Evolutionary conservation across 768 basidiomycete genomes (phyloP).

Genomic region (Russula virescens): DNA sequence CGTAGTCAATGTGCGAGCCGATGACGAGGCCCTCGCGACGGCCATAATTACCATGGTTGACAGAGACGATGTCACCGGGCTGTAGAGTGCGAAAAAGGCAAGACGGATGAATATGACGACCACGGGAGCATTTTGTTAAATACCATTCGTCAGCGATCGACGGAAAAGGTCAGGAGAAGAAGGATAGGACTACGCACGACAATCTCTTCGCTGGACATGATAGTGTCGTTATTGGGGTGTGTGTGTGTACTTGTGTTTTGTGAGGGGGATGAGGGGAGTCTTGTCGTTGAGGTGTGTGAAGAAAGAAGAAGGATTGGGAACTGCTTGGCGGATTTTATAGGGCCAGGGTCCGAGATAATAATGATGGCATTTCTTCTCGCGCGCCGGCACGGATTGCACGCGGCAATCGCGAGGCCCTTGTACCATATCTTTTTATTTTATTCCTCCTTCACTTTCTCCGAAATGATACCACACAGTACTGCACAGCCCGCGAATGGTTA

Average conservation of each 20-base stretch:
- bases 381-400: slow-evolving; percentile 3
- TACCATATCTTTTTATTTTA: neutral
- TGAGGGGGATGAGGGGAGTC: neutral
- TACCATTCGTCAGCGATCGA: neutral
- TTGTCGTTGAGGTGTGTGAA: neutral
- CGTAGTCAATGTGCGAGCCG: slow-evolving; percentile 64
- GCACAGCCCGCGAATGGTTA: too few relatives aligned
- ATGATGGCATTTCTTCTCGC: slow-evolving; percentile 12
- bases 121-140: too few relatives aligned
- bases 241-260: neutral
- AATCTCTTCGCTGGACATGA: slow-evolving; percentile 12
- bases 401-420: slow-evolving; percentile 14
- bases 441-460: too few relatives aligned
- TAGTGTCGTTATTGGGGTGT: neutral
- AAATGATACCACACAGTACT: too few relatives aligned
- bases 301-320: neutral
- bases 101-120: too few relatives aligned
- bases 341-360: neutral
- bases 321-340: slow-evolving; percentile 14
- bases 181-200: neutral
- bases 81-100: slow-evolving; percentile 26
- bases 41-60: slow-evolving; percentile 57
- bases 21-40: slow-evolving; percentile 76
- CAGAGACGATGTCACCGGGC: slow-evolving; percentile 79
- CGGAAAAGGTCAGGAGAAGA: too few relatives aligned